phyloP scores from a whole-genome alignment of 2,329 filamentous ascomycete genomes.

The Scytalidium sp. region DNA sequence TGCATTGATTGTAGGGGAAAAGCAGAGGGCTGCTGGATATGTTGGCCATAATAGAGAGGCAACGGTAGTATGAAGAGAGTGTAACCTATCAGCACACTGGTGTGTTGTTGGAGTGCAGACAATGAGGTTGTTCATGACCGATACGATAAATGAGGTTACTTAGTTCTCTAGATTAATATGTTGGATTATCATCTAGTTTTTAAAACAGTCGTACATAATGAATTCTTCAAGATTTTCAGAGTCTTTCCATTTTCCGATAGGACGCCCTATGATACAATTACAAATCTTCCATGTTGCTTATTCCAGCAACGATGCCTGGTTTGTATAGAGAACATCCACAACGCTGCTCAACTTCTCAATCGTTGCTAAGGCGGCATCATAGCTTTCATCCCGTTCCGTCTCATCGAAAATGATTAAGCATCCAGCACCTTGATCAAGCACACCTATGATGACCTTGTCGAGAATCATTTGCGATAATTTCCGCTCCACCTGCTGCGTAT shows the following conservation, averaged over 20 bases:
- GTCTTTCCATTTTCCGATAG: neutral
- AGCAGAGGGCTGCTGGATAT: slow-evolving; percentile 14
- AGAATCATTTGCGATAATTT: slow-evolving; percentile 99
- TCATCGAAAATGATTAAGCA: slow-evolving; percentile 98
- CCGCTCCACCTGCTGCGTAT: slow-evolving; percentile 94
- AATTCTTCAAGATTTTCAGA: neutral
- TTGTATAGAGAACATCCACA: slow-evolving; percentile 95
- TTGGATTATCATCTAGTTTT: neutral
- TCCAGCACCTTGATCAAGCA: slow-evolving; percentile 94
- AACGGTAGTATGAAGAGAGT: neutral
- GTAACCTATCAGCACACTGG: neutral
- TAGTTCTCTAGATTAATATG: neutral
- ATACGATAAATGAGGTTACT: neutral
- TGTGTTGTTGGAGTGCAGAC: neutral
- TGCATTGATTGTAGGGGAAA: slow-evolving; percentile 22
- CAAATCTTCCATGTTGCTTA: slow-evolving; percentile 40
- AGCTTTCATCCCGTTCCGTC: slow-evolving; percentile 86
- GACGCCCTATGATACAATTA: slow-evolving; percentile 4
- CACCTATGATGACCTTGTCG: slow-evolving; percentile 97
- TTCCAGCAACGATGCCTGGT: slow-evolving; percentile 94
- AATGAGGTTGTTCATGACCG: too few species aligned
- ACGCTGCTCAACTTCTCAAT: slow-evolving; percentile 97
- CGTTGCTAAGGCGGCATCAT: slow-evolving; percentile 89
- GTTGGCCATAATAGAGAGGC: neutral
- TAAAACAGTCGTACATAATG: neutral